phyloP scores from a whole-genome alignment of 192 early-diverging fungal genomes.

The Coemansia guatemalensis region DNA sequence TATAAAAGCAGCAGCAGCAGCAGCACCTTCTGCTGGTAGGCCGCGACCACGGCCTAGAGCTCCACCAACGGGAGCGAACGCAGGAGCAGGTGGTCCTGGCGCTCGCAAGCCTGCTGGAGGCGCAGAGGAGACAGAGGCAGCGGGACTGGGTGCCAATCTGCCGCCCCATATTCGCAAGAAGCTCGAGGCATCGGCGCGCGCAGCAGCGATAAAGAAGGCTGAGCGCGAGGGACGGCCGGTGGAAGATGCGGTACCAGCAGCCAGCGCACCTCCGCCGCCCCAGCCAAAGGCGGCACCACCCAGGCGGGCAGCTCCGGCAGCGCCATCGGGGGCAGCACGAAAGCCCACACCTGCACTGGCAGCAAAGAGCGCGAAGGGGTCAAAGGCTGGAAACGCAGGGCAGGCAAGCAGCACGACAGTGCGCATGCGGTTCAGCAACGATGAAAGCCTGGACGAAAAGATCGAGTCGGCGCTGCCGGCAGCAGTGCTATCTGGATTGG shows the following conservation, averaged over 20 bases:
- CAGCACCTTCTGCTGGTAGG: conserved; percentile 15
- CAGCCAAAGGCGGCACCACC: conserved; percentile 1
- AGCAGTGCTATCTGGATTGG: conserved; percentile 61
- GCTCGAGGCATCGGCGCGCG: conserved; percentile 52
- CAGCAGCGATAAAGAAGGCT: conserved; percentile 52
- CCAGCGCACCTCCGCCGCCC: conserved; percentile 18
- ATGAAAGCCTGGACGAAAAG: conserved; percentile 61
- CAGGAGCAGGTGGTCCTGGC: conserved; percentile 1
- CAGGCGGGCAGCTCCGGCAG: conserved; percentile 12
- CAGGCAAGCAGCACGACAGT: conserved; percentile 47
- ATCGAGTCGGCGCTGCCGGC: conserved; percentile 64
- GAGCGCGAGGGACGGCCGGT: conserved; percentile 44
- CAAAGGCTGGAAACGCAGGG: conserved; percentile 28
- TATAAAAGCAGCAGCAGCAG: conserved; percentile 5
- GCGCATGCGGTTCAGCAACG: conserved; percentile 69
- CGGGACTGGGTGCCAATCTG: conserved; percentile 43
- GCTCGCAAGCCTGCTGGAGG: conserved; percentile 4
- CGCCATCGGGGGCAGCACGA: conserved; percentile 21
- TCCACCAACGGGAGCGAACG: neutral
- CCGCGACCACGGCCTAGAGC: conserved; percentile 26
- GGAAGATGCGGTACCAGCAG: conserved; percentile 31
- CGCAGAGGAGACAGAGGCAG: neutral
- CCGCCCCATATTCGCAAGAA: conserved; percentile 53
- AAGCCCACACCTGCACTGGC: conserved; percentile 39
- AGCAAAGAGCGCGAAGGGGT: conserved; percentile 23